Base-by-base conservation (phyloP, 345 rosid genomes). In the Populus tremula region DNA sequence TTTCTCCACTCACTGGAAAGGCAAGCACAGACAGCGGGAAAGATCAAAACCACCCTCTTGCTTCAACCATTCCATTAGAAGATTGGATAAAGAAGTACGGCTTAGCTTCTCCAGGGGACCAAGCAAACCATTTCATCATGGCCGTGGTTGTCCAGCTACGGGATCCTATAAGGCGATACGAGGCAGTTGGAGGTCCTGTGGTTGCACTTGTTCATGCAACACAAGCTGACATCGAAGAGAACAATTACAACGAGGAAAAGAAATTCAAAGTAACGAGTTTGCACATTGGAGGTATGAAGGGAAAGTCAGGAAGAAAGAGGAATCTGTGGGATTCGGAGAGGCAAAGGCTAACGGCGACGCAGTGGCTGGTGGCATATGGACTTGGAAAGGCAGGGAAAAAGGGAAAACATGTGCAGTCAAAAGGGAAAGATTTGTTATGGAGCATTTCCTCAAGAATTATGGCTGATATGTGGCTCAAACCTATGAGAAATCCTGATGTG, bases 391-490 rank as follows among this genome's bases (percentile, higher is more conserved):
- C 87, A 23, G 86, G 90, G 67, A 91, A 83, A 76, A 91, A 77
- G 69, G 87, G 85, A 64, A 93, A 90, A 81, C 78, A 75, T 8
- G 87, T 71, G n/a, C 49, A 49, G 20, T 47, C 75, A 64, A 89
- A 87, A 61, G 87, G 89, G 20, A 87, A 76, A 41, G 93, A 89
- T 16, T 17, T 86, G 35, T 73, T 95, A 68, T 93, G 99, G 99
- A 93, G 99, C 91, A 83, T 91, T 74, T 93, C 99, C 27, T 89
- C 98, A 8, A 85, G 98, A 72, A 90, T 92, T 73, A 89, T 92
- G 98, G 98, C 99, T 7, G 97, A 90, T 66, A 95, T 90, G 99
- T 93, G 98, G 99, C 94, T 95, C 64, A 93, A 86, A 86, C 79
- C 96, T 20, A 89, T 91, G 82, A 90, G 98, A 85, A 95, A 95